Evolutionary conservation across 345 rosid species (phyloP), one percentile per base, ranked within the genome.

Genomic region (Kernera saxatilis): DNA sequence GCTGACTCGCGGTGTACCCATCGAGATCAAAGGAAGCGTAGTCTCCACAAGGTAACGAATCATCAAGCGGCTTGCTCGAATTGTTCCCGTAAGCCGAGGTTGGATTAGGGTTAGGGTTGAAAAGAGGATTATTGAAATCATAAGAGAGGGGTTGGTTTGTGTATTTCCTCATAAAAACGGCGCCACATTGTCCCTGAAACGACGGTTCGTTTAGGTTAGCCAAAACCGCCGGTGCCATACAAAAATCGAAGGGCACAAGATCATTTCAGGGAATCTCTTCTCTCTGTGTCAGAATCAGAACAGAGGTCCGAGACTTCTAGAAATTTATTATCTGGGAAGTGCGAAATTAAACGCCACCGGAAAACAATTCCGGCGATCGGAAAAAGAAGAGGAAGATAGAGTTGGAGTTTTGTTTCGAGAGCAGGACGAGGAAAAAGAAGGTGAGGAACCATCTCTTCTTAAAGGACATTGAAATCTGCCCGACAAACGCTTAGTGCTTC

Each of bases 21-120:
- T 87, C 90, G 18, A 86, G 90, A n/a, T 82, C 87, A 14, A 84
- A 85, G 4, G 92, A 85, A 1, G 86, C 85, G 0, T 85, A 81
- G 64, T 82, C 88, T 9, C 82, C 79, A 5, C 52, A 60, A 12
- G 74, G 76, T 12, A 74, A 82, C 1, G 75, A 77, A 36, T 76
- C 84, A 30, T 79, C 84, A 1, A 81, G 58, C 10, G 74, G 69
- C 18, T 62, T 62, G 58, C 26, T 50, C 1, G 74, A 60, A 58
- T 77, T 72, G 67, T 35, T 74, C 26, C 51, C 37, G 40, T 78
- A 79, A 78, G 72, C 82, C 49, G 89, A 78, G 65, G 74, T 81
- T 74, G 78, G 83, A 77, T 85, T 84, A 74, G 86, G 81, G 77
- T 82, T 84, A 55, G 87, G 82, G 75, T 80, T 82, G 57, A 33